Base-by-base conservation (phyloP, 441 rosid species). In the Metrosideros polymorpha region DNA sequence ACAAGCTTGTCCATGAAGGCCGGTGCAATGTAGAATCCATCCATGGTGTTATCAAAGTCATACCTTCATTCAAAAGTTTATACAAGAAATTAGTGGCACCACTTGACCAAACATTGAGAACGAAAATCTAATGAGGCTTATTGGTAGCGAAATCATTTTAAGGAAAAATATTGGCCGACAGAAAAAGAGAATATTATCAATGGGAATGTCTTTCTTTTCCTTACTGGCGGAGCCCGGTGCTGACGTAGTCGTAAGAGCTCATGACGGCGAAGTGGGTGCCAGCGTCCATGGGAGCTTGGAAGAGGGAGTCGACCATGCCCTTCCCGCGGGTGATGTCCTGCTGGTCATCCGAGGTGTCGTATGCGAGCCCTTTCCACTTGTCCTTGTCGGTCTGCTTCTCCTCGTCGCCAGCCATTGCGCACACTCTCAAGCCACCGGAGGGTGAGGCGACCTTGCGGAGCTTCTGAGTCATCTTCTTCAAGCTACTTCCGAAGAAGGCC, bases 1-100 rank as follows among this genome's bases (percentile, higher is more conserved):
- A 96, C 93, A 86, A 97, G 95, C 91, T 97, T 95, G 96, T 97
- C 99, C 99, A 97, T 94, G 95, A 97, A 97, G 84, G 98, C 96
- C 25, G 99, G 99, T 49, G 99, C 98, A 87, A 97, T 96, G 94
- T 96, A 97, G 39, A 90, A 90, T 30, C 98, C 99, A 86, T 91
- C 98, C 92, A 92, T 85, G 86, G 32, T 94, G 95, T 96, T 97
- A 92, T 97, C 99, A 89, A 95, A 84, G 89, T 92, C 85, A 91
- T 91, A 97, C 84, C 97, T 96, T 77, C 86, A 87, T 57, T 85
- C 88, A 76, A 39, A 79, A 24, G 12, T 29, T 39, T 87, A 29
- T 59, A 52, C 82, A 76, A 32, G n/a, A 51, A 27, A 47, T 27
- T 39, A 75, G 25, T 51, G 39, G 30, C 35, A 39, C 25, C 3